Conservation (phyloP, 2,329 filamentous ascomycete genomes). For the Cytospora paraplurivora region DNA sequence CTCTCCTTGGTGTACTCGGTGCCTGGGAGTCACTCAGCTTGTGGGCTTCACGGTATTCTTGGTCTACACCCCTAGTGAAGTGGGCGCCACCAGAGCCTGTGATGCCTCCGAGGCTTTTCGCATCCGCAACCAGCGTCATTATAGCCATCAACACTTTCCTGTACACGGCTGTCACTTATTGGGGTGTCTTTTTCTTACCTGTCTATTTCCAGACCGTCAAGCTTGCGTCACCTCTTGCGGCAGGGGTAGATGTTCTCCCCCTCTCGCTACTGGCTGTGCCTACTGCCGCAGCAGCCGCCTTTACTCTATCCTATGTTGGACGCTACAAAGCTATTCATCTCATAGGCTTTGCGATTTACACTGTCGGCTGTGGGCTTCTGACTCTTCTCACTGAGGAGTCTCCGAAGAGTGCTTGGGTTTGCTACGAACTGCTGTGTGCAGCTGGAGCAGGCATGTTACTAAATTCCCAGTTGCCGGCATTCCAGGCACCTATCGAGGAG, state of each 20-base stretch:
- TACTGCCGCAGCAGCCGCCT: constrained; percentile 36
- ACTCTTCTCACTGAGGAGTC: constrained; percentile 41
- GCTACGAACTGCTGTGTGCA: constrained; percentile 44
- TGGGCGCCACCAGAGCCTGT: no score
- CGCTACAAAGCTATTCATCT: constrained; percentile 40
- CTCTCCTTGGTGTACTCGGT: no score
- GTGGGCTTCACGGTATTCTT: no score
- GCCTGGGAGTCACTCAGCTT: no score
- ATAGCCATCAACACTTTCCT: constrained; percentile 39
- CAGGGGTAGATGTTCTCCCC: constrained; percentile 39
- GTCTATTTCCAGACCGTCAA: constrained; percentile 27
- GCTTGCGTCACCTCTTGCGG: constrained; percentile 37
- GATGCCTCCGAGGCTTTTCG: constrained; percentile 46
- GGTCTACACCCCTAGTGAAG: no score
- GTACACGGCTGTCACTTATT: background rate
- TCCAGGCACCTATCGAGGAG: no score
- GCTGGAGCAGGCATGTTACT: no score
- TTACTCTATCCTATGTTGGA: constrained; percentile 38
- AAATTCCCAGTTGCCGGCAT: no score
- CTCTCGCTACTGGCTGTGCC: no score
- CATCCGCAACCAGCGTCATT: constrained; percentile 34
- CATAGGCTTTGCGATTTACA: constrained; percentile 40
- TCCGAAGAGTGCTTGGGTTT: constrained; percentile 41
- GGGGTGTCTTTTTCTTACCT: constrained; percentile 22
- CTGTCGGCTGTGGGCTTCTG: constrained; percentile 44